A percentile compares a stretch with the other conserved stretches of the same genome.
These are phyloP conservation scores for Eimeria sp. DNA, from an alignment of 169 alveolate genomes.

Conservation along the genomic window DNA sequence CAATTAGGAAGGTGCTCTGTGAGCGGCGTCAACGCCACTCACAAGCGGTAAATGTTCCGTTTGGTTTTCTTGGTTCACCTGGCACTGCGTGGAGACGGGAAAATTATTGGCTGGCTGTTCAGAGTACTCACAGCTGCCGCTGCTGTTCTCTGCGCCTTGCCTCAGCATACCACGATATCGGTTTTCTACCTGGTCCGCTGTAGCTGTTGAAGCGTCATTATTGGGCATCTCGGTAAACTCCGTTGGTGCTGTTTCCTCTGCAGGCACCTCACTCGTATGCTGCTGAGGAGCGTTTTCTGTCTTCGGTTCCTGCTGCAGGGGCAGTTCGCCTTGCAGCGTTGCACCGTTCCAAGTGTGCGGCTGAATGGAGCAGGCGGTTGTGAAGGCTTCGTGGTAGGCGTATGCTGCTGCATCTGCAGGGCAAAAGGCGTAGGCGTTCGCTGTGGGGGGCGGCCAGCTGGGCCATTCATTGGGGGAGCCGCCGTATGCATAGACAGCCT, in stretches of 20 bases:
- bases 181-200: not conserved
- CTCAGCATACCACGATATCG: not conserved
- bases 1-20: too few species aligned
- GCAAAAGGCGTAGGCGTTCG: slow-evolving; percentile 1
- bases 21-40: too few species aligned
- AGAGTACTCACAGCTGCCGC: not conserved
- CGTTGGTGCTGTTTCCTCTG: not conserved
- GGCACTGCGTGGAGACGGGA: too few species aligned
- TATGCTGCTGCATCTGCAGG: not conserved
- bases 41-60: too few species aligned
- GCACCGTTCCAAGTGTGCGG: too few species aligned
- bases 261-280: not conserved
- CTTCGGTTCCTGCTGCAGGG: not conserved
- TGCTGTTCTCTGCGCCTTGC: not conserved
- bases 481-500: not conserved
- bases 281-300: not conserved
- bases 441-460: not conserved
- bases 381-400: not conserved
- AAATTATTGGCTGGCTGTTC: too few species aligned
- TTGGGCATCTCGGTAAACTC: not conserved
- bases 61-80: too few species aligned
- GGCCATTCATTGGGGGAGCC: not conserved
- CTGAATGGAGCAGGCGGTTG: too few species aligned
- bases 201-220: not conserved
- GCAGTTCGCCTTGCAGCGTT: too few species aligned